Conservation (phyloP, 768 basidiomycete genomes). For the Daedaleopsis nitida region DNA sequence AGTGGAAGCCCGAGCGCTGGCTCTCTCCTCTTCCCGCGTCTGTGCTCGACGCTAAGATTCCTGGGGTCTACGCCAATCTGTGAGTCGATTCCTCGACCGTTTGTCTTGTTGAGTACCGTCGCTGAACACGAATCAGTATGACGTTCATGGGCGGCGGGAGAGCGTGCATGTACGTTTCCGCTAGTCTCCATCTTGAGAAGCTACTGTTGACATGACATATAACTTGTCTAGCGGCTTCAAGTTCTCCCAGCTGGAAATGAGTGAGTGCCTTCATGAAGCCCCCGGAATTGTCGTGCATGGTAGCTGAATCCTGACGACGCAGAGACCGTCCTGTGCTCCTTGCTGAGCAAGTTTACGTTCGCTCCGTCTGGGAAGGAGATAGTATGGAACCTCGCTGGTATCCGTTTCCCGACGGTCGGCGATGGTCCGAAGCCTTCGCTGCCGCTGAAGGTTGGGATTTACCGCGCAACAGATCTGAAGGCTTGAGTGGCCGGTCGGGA, state of each 20-base stretch:
- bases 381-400: background rate
- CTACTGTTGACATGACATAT: no score
- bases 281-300: background rate
- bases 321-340: slow-evolving; percentile 16
- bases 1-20: slow-evolving; percentile 30
- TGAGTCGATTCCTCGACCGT: background rate
- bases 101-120: background rate
- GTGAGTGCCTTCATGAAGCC: slow-evolving; percentile 3
- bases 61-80: slow-evolving; percentile 22
- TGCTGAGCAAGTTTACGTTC: slow-evolving; percentile 17
- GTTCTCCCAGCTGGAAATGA: slow-evolving; percentile 26
- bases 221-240: slow-evolving; percentile 25
- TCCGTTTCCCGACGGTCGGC: background rate
- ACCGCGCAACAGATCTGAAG: no score
- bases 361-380: background rate
- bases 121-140: slow-evolving; percentile 32
- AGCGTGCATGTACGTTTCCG: slow-evolving; percentile 44
- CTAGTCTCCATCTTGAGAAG: background rate
- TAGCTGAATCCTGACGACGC: background rate
- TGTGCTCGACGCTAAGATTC: slow-evolving; percentile 16
- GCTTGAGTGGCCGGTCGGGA: no score
- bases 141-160: slow-evolving; percentile 47
- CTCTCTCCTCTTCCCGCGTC: slow-evolving; percentile 15
- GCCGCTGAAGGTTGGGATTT: background rate
- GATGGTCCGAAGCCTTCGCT: background rate